These are phyloP conservation scores for Schizochytrium sp. DNA, from an alignment of 108 stramenopile genomes.

Conservation along the genomic window DNA sequence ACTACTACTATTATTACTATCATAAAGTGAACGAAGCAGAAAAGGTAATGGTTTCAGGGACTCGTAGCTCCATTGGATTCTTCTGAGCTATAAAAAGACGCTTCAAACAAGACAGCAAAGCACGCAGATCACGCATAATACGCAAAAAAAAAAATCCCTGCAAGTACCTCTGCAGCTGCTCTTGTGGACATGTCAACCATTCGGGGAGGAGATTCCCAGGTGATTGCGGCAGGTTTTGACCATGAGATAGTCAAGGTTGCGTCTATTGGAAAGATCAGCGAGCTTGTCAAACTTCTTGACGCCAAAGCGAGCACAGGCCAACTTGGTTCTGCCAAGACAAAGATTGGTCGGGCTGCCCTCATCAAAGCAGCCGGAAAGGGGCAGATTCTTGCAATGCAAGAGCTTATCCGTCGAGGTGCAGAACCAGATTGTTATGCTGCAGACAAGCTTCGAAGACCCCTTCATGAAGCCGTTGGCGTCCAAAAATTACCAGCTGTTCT, in stretches of 20 bases:
- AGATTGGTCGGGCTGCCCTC: conserved; percentile 35
- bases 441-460: neutral
- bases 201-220: neutral
- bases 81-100: too few species aligned
- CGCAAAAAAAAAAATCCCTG: too few species aligned
- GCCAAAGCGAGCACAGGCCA: conserved; percentile 52
- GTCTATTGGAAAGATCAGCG: neutral
- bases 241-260: neutral
- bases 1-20: too few species aligned
- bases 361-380: neutral
- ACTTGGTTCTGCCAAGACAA: conserved; percentile 28
- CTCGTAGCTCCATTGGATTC: too few species aligned
- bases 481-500: neutral
- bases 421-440: conserved; percentile 28
- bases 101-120: too few species aligned
- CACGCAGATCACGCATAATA: too few species aligned
- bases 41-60: too few species aligned
- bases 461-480: neutral
- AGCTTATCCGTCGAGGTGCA: neutral
- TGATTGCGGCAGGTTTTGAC: conserved; percentile 38
- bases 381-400: neutral
- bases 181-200: neutral
- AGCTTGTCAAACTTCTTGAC: neutral
- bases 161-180: too few species aligned
- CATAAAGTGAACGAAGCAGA: too few species aligned